phyloP scores from a whole-genome alignment of 169 alveolate species.

The Blepharisma undulans region DNA sequence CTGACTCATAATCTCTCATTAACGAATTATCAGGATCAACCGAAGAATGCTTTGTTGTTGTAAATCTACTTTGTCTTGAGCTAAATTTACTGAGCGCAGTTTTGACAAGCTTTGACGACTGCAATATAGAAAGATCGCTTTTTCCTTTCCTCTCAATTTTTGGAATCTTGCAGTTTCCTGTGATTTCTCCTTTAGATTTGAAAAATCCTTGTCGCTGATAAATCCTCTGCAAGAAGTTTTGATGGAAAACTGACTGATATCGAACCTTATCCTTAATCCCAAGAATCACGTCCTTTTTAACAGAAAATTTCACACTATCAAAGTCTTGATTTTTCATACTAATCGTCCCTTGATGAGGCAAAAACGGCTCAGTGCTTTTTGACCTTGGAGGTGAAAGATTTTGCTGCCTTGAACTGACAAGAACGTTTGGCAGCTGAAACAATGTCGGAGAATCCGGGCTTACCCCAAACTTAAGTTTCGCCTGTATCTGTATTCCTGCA shows the following conservation, averaged over 20 bases:
- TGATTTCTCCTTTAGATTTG: neutral
- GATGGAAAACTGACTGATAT: neutral
- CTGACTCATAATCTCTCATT: neutral
- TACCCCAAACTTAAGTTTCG: neutral
- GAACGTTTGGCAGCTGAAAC: neutral
- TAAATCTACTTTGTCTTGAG: neutral
- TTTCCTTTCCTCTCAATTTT: neutral
- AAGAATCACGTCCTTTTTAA: neutral
- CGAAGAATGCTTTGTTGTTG: neutral
- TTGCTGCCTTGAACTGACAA: neutral
- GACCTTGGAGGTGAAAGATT: neutral
- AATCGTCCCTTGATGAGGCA: neutral
- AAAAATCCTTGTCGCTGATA: neutral
- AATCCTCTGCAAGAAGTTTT: neutral
- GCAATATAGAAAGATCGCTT: neutral
- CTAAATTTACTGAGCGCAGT: neutral
- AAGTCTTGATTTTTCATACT: neutral
- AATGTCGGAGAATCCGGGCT: neutral
- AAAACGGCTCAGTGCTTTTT: neutral
- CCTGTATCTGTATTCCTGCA: neutral
- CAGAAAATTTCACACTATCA: neutral
- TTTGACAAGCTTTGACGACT: neutral
- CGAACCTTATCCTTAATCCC: neutral
- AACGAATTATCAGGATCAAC: neutral
- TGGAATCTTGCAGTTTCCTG: neutral